These are phyloP conservation scores for Begonia fuchsioides DNA, from an alignment of 306 rosid species.

Conservation along the genomic window DNA sequence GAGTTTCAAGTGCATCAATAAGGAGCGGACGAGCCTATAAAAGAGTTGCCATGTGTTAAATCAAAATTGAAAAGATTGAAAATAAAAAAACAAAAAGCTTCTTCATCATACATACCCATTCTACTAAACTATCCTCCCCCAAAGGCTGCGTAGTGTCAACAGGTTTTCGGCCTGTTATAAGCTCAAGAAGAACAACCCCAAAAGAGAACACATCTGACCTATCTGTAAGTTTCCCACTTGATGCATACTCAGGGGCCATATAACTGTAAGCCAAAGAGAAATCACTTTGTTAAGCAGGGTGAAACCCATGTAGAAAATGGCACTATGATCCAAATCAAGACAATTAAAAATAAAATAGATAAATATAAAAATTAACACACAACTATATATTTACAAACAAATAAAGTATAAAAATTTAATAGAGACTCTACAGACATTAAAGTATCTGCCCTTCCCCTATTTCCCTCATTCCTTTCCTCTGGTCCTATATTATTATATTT, in stretches of 20 bases:
- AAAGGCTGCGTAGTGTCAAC: slow-evolving; percentile 67
- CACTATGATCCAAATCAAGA: too few relatives aligned
- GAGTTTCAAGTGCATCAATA: slow-evolving; percentile 45
- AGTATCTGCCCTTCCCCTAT: too few relatives aligned
- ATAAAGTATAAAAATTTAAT: too few relatives aligned
- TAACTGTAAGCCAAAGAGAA: slow-evolving; percentile 33
- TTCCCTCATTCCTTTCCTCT: too few relatives aligned
- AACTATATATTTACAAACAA: too few relatives aligned
- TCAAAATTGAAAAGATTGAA: too few relatives aligned
- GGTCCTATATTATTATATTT: too few relatives aligned
- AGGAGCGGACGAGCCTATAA: slow-evolving; percentile 84
- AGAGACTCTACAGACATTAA: too few relatives aligned
- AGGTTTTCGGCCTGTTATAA: slow-evolving; percentile 76
- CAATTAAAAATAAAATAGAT: too few relatives aligned
- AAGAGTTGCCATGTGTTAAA: too few relatives aligned
- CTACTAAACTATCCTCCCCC: slow-evolving; percentile 96
- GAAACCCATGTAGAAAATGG: slow-evolving; percentile 1
- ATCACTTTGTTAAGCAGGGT: slow-evolving; percentile 1
- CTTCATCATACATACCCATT: slow-evolving; percentile 46
- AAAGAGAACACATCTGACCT: slow-evolving; percentile 93
- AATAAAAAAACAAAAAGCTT: too few relatives aligned
- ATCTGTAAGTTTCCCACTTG: slow-evolving; percentile 87
- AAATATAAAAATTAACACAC: too few relatives aligned
- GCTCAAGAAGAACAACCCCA: slow-evolving; percentile 90
- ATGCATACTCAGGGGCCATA: slow-evolving; percentile 96